phyloP scores from a whole-genome alignment of 2,329 filamentous ascomycete genomes.

The Nemania sp. region DNA sequence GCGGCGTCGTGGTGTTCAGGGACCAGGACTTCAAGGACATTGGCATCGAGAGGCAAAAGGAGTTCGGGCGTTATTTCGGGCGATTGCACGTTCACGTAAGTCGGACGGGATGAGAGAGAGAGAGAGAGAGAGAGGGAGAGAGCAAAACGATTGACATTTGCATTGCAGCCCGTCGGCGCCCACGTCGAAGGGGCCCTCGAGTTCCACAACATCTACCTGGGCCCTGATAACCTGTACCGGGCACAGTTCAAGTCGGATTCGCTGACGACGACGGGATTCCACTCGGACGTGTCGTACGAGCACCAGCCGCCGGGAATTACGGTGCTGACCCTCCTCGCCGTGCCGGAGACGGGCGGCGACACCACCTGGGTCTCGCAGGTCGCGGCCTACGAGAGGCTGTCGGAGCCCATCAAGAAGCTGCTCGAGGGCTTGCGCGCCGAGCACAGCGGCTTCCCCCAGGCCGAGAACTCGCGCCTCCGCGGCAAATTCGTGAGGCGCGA shows the following conservation, averaged over 20 bases:
- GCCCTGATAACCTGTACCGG: conserved; percentile 50
- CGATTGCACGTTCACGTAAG: conserved; percentile 47
- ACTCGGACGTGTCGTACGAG: conserved; percentile 50
- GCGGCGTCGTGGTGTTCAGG: conserved; percentile 38
- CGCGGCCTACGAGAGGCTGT: conserved; percentile 45
- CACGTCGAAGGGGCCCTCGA: conserved; percentile 50
- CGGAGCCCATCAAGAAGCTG: conserved; percentile 43
- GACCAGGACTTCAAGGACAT: conserved; percentile 44
- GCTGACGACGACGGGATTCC: conserved; percentile 46
- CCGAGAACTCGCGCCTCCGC: conserved; percentile 42
- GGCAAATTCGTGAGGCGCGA: conserved; percentile 58
- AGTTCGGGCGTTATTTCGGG: conserved; percentile 46
- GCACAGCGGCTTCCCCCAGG: conserved; percentile 46
- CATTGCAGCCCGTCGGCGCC: conserved; percentile 46
- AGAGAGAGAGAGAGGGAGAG: neutral
- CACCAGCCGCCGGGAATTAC: conserved; percentile 49
- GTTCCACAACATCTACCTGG: conserved; percentile 53
- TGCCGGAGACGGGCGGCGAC: conserved; percentile 46
- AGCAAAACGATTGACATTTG: neutral
- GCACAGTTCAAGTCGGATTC: conserved; percentile 41
- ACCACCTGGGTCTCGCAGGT: conserved; percentile 46
- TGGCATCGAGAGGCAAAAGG: conserved; percentile 45
- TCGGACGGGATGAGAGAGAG: neutral
- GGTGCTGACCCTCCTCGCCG: conserved; percentile 45
- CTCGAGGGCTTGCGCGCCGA: conserved; percentile 46